Conservation (phyloP, 1,284 basidiomycete genomes). For the Cystobasidium sp. region DNA sequence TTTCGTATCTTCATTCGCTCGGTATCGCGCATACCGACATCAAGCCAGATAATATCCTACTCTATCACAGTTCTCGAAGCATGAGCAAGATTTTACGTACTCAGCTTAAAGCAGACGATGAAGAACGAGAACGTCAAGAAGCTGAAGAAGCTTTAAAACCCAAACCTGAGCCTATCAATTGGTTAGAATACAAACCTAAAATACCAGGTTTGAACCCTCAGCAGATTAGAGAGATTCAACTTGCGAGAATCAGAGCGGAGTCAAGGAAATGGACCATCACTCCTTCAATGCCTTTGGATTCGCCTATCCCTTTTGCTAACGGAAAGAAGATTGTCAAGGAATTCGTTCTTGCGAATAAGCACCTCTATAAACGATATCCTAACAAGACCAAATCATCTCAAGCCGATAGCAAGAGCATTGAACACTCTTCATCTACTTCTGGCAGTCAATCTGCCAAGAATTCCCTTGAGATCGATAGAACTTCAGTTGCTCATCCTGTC, state of each 20-base stretch:
- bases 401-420: neutral
- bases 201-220: constrained; percentile 25
- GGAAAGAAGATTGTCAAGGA: constrained; percentile 26
- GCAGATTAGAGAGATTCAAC: constrained; percentile 24
- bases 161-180: constrained; percentile 23
- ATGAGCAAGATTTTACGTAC: constrained; percentile 7
- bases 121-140: constrained; percentile 10
- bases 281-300: constrained; percentile 14
- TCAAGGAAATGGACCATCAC: constrained; percentile 35
- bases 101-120: constrained; percentile 15
- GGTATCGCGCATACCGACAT: constrained; percentile 38
- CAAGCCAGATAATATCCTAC: constrained; percentile 44
- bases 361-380: constrained; percentile 19
- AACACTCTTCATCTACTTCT: neutral
- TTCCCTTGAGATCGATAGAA: constrained; percentile 1
- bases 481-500: constrained; percentile 6
- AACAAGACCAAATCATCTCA: neutral
- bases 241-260: constrained; percentile 20
- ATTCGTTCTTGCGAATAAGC: constrained; percentile 18
- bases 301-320: constrained; percentile 17
- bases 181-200: constrained; percentile 21
- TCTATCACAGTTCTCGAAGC: constrained; percentile 25
- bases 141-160: constrained; percentile 20
- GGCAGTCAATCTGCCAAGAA: neutral
- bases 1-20: constrained; percentile 39